Base-by-base conservation (phyloP, 176 grass and related monocot species). In the Triticum monococcum region DNA sequence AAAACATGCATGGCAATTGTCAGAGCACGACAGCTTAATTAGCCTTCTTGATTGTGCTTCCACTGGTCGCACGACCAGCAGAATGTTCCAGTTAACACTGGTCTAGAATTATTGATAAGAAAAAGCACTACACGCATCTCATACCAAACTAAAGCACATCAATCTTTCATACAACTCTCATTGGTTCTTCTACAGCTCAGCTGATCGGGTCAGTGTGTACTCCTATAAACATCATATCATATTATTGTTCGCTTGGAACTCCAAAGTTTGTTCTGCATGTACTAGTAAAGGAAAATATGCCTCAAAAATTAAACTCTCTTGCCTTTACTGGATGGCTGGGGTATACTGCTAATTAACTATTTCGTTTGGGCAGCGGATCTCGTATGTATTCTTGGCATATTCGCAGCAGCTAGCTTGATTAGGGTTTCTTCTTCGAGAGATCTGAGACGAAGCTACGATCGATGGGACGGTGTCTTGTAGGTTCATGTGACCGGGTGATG, bases 371-470 rank as follows among this genome's bases (percentile, higher is more conserved):
- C 12, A 26, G 79, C 28, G 25, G 43, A 76, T 46, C 1, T 59
- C 20, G 7, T 59, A 59, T 59, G 79, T 87, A 60, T 75, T 22
- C 85, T 68, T 25, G 75, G 89, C 32, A 91, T 76, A 60, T 90
- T 30, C 80, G 35, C 3, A 10, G 33, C 6, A 20, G 9, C 23
- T 31, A 46, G 11, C 48, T 13, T 40, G 14, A 43, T 8, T 17
- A 36, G 10, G 17, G 32, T 48, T 48, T 5, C 12, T 48, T 48
- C 12, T 48, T 48, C 57, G 24, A 28, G 2, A 38, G 5, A 59
- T 22, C 18, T 59, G 54, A 50, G 41, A 26, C 26, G 26, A 78
- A 68, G 17, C 18, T 35, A 31, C 0, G 32, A 12, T 35, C 9
- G 18, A 43, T 35, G 5, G 5, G 7, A 17, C 56, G 33, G 45